Evolutionary conservation across 176 grass and related monocot genomes (phyloP), one percentile per base, ranked within the genome.

Genomic region (Elymus sibiricus): DNA sequence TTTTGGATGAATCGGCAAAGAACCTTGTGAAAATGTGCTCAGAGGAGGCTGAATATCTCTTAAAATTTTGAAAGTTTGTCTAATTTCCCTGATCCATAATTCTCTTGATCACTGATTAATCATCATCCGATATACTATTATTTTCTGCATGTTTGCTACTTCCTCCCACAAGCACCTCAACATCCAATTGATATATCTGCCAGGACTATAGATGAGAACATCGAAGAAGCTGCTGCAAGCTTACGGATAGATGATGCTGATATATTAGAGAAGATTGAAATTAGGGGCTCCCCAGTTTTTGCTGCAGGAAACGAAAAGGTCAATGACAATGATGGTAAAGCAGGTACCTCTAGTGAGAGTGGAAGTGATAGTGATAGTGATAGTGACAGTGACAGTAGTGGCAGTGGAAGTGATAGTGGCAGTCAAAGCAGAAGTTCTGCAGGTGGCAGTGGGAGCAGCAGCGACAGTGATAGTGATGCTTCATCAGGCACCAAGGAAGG

Each of bases 11-110:
- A n/a, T n/a, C n/a, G n/a, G n/a, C n/a, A n/a, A n/a, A n/a, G 81
- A 95, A 98, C 88, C 84, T 77, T 90, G 96, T 98, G 43, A 98
- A 98, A 90, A 94, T 88, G 93, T 88, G 96, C 55, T 91, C 93
- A 32, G 96, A 95, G 81, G 86, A 98, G 90, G 96, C 96, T 87
- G 90, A 95, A 38, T 93, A 92, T 80, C 62, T 71, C 74, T 92
- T 88, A 11, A 98, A 94, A 92, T 92, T 93, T 80, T 88, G 96
- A 85, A 95, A 95, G 96, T 98, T 92, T 82, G 90, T 81, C 74
- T 89, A 89, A 79, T 87, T 88, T 81, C 70, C 74, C 85, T 82
- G 26, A 83, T 87, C 35, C 32, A 84, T 75, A 90, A 60, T 43
- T 66, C 12, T 87, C 26, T 90, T 82, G 24, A 49, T 55, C 42